Evolutionary conservation across 805 yeast species (phyloP), one percentile per base, ranked within the genome.

Genomic region (Candida nemodendra): DNA sequence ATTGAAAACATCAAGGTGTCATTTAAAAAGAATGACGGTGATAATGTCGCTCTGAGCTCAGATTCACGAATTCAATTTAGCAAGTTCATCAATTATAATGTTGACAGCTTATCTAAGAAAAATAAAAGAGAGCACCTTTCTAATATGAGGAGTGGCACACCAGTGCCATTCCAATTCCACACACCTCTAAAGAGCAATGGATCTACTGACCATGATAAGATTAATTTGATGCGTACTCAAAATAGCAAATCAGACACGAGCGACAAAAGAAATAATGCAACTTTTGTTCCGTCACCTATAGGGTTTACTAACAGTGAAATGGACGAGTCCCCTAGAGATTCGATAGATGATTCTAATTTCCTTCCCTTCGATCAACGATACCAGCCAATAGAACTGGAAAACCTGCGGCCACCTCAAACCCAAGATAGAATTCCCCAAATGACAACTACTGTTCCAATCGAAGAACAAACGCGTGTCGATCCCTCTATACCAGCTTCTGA

Each of bases 1-100:
- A 61, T 65, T n/a, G 69, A 65, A 39, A 56, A 48, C 34, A 58
- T 62, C 34, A 54, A 41, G 34, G 41, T 57, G 18, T 50, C 56
- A 8, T 26, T 52, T 37, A 47, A 45, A 39, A 49, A 48, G 25
- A 48, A 39, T 19, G 53, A 44, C 22, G 60, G 62, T 12, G 62
- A 58, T 40, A 57, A 56, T 36, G 51, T 47, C 14, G 39, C 46
- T n/a, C 32, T 58, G 30, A 48, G 51, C 18, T 50, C 52, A 1
- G 57, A 54, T 31, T 54, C 64, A 2, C 47, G 52, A 24, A 54
- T 54, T 29, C 60, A 56, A 34, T 57, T 57, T 41, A 57, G 41
- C 32, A 55, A 45, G 29, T 57, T 56, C 27, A 54, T 57, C 31
- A 48, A 56, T 26, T 55, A 55, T 39, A 52, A 45, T 27, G 48